Conservation (phyloP, 2,329 filamentous ascomycete genomes). For the Paecilomyces formosus region DNA sequence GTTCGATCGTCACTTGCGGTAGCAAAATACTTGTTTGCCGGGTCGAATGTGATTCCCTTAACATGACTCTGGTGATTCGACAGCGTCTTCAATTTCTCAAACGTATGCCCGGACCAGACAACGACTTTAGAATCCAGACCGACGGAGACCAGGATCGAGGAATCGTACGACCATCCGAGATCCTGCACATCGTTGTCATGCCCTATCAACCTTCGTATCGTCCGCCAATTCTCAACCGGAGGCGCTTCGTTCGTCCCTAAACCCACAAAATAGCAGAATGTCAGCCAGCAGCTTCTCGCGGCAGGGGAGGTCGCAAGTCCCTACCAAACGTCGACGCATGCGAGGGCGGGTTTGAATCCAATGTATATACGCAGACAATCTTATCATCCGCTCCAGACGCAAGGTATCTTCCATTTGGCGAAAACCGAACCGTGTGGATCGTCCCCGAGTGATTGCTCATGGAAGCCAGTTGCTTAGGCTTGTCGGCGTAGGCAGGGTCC, state of each 20-base stretch:
- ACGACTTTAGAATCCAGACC: slow-evolving; percentile 97
- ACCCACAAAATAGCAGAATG: slow-evolving; percentile 8
- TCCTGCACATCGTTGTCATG: slow-evolving; percentile 99
- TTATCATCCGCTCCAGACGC: slow-evolving; percentile 98
- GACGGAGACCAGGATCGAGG: slow-evolving; percentile 90
- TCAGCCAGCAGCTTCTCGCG: slow-evolving; percentile 2
- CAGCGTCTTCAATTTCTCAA: slow-evolving; percentile 93
- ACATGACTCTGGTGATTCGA: slow-evolving; percentile 94
- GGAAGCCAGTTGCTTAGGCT: slow-evolving; percentile 88
- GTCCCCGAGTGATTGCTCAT: slow-evolving; percentile 98
- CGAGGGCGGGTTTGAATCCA: slow-evolving; percentile 73
- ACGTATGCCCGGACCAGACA: slow-evolving; percentile 95
- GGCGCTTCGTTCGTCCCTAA: slow-evolving; percentile 77
- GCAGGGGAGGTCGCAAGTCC: not conserved
- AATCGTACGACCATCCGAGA: slow-evolving; percentile 92
- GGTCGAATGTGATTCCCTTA: slow-evolving; percentile 97
- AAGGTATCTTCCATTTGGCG: slow-evolving; percentile 86
- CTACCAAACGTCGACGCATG: slow-evolving; percentile 72
- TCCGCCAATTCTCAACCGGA: slow-evolving; percentile 96
- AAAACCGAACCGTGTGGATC: slow-evolving; percentile 95
- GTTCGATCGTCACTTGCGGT: slow-evolving; percentile 95
- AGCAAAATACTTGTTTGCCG: slow-evolving; percentile 98
- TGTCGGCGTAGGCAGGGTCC: slow-evolving; percentile 60
- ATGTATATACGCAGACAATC: slow-evolving; percentile 93
- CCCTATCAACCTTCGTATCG: slow-evolving; percentile 82